Base-by-base conservation (phyloP, 306 rosid species). In the Pachyrhizus erosus region DNA sequence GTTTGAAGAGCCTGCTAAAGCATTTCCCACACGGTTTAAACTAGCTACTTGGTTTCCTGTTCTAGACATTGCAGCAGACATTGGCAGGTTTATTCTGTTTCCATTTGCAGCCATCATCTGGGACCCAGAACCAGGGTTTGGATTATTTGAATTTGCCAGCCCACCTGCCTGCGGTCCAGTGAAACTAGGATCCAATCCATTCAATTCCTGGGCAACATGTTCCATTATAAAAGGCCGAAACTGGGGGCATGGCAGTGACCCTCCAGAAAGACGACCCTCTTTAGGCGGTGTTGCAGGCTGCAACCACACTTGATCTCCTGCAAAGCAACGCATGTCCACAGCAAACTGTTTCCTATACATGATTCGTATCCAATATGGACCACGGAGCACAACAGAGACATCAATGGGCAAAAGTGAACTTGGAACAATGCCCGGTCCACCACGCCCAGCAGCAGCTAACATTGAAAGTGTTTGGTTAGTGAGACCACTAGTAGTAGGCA, bases 261-360 rank as follows among this genome's bases (percentile, higher is more conserved):
- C 99, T 83, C 99, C 99, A 80, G 92, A 65, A 77, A 89, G 84
- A 74, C 90, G 91, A 17, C 95, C 98, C 83, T 91, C 98, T 83
- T 91, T 92, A 49, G 99, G 97, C 15, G 98, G 99, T 29, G 99
- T 96, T 79, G 99, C 98, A 52, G 99, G 99, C 88, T 96, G 99
- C 89, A 96, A 75, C 99, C 99, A 96, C 43, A 96, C 99, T 88
- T 96, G 99, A 86, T 96, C 99, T 84, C 99, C 99, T 3, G 99
- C 97, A 88, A 93, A 93, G 91, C 99, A 96, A 10, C 99, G 99
- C 99, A 96, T 96, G 89, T 96, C 99, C 81, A 96, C 98, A 15
- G 99, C 94, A 84, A 96, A 96, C 58, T 93, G 87, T 87, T 96
- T 93, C 48, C 99, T 91, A 64, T 96, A 96, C 86, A 96, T 91